Percentiles rank a stretch among this genome's conserved stretches.
phyloP scores from a whole-genome alignment of 1,284 basidiomycete genomes.

The Dichomitus squalens region DNA sequence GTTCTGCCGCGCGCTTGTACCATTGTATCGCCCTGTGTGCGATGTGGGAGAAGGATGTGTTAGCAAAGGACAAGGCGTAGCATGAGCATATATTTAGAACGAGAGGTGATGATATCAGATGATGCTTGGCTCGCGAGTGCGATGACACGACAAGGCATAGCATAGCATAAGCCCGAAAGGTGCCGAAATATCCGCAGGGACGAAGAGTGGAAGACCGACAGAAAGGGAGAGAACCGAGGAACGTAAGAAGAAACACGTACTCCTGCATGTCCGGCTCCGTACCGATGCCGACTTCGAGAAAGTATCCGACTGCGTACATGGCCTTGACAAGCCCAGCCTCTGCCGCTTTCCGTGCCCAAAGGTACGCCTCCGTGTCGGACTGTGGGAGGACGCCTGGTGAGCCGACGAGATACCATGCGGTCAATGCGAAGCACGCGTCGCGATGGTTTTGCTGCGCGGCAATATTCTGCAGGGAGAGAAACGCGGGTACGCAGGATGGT shows the following conservation, averaged over 20 bases:
- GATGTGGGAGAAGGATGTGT: neutral
- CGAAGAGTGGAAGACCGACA: neutral
- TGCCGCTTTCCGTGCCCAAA: constrained; percentile 92
- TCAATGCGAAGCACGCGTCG: constrained; percentile 97
- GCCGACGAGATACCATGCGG: constrained; percentile 99
- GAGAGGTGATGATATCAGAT: too few relatives aligned
- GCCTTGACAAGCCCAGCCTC: constrained; percentile 90
- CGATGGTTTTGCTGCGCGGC: constrained; percentile 97
- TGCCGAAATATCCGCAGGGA: too few relatives aligned
- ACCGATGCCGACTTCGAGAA: constrained; percentile 92
- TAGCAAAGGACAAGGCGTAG: neutral
- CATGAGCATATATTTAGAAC: too few relatives aligned
- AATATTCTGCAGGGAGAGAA: constrained; percentile 70
- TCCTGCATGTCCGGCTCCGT: constrained; percentile 68
- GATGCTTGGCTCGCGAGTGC: too few relatives aligned
- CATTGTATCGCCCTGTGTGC: constrained; percentile 70
- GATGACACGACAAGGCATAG: too few relatives aligned
- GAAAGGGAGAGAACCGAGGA: neutral
- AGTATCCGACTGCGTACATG: constrained; percentile 97
- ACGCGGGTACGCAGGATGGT: constrained; percentile 10
- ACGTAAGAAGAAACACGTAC: constrained; percentile 44
- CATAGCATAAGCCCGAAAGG: too few relatives aligned
- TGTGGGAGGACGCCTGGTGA: constrained; percentile 97
- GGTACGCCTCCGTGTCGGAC: constrained; percentile 95
- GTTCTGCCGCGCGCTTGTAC: constrained; percentile 92